Evolutionary conservation across 805 yeast genomes (phyloP), one percentile per base, ranked within the genome.

Genomic region (Tetrapisispora namnaoensis): DNA sequence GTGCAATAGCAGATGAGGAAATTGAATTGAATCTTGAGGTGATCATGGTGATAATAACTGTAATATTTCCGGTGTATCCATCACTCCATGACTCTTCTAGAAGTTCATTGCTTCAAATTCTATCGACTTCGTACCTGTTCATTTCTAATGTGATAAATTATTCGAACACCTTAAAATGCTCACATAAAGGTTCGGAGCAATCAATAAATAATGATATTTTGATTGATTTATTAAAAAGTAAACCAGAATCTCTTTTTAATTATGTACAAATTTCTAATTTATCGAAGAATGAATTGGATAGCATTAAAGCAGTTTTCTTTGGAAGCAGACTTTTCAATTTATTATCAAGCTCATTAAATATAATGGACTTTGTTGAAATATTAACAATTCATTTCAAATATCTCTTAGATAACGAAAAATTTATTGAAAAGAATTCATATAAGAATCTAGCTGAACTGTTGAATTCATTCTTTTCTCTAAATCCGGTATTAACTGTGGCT

Each of bases 311-410:
- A 1, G 14, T 57, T 0, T 53, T 65, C 28, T 65, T 63, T 54
- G 70, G 70, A 0, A 65, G 69, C 46, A 64, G 53, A 45, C n/a
- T 65, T 6, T 63, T 56, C 41, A 66, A 66, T 50, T 27, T 55
- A 5, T 38, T 65, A n/a, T 44, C 54, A 3, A 27, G 49, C 2
- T 53, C 52, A 4, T 40, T 57, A 8, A 53, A 49, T 42, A 56
- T 63, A 34, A 24, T 55, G 2, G 51, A 54, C 9, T 65, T 61
- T 37, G 40, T 62, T 37, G 54, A 54, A 4, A 17, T 53, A 14
- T 17, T 64, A 32, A 37, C 34, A 14, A 30, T 6, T 2, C 68
- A 64, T 42, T 58, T 64, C 59, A 37, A 44, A 30, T 53, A 36
- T 35, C 24, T 56, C 16, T 34, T 58, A 27, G 49, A 50, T 4